Evolutionary conservation across 2,329 filamentous ascomycete genomes (phyloP), one percentile per base, ranked within the genome.

Genomic region (Aspergillus oerlinghausenensis): DNA sequence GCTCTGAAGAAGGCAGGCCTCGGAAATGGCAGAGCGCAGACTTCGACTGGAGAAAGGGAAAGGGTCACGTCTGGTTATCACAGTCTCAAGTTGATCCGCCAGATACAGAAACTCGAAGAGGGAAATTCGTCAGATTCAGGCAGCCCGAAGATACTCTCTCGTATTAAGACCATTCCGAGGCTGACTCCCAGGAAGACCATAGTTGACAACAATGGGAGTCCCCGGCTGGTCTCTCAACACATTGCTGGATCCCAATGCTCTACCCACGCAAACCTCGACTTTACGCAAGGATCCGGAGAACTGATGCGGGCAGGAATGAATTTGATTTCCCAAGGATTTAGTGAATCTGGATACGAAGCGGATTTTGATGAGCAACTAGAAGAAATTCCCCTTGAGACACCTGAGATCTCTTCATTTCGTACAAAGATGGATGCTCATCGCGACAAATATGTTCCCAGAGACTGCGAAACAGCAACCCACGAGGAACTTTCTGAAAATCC

Each of bases 151-250:
- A 26, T 28, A n/a, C 5, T 17, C 11, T 23, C 21, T 47, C 21
- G 11, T 8, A 3, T 6, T 14, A 47, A 11, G 7, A 14, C 3
- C 19, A 14, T 23, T 8, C 50, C 49, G 25, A 55, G 54, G 9
- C 50, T 50, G 7, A 57, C 45, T 1, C 49, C 52, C 9, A 64
- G 49, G 51, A 61, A 53, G 26, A 65, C 60, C 5, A 68, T 70
- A 19, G 72, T 75, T 9, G 73, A 75, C 55, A 60, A 60, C 9
- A 73, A 75, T 59, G 73, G 73, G 38, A 75, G 73, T 53, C 73
- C 73, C 38, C 65, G 65, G 47, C 65, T 68, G 28, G 19, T 62
- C 5, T 52, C 50, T 1, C 47, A 32, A 10, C n/a, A 14, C 3
- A 19, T 26, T 6, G 45, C 32, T 9, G 43, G 52, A 42, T 26